Evolutionary conservation across 768 basidiomycete species (phyloP), one percentile per base, ranked within the genome.

Genomic region (Phallus indusiatus): DNA sequence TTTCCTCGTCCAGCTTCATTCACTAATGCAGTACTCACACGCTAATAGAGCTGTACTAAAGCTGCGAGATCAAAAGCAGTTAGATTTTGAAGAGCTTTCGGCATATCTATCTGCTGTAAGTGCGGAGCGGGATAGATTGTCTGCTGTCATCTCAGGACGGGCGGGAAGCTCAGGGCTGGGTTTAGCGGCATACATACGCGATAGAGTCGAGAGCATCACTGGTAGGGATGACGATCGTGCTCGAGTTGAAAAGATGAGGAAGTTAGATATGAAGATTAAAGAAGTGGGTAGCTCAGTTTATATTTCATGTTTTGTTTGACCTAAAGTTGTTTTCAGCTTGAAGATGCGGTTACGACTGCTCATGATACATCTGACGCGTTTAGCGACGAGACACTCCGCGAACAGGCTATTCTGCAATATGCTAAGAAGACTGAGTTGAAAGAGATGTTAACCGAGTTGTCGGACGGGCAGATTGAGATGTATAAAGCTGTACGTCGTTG

Each of bases 391-490:
- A 95, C 94, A 14, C 73, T 98, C 22, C 80, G 86, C 52, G 96
- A 99, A 70, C 93, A 98, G 72, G 75, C 82, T 21, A 76, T 90
- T 61, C 98, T 98, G 74, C 91, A 96, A 68, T 78, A 83, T 61
- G 83, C 87, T 12, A 98, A 98, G 72, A 86, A 92, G 67, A 81
- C 85, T 53, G 96, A 99, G 74, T 96, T 98, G 95, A 96, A 95
- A 73, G 92, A 94, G 67, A 85, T 97, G 80, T 70, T 99, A 11
- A 82, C 82, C 18, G 84, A 86, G 61, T 81, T 96, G 62, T 93
- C 93, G 22, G 90, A 96, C 64, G 94, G 94, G 10, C 88, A 99
- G 70, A 90, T 98, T 64, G 93, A 94, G 69, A 91, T 96, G 70
- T 91, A 96, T 70, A 88, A 88, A 73, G 81, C 87, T 64, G 90